Evolutionary conservation across 768 basidiomycete genomes (phyloP).

Genomic region (Termitomyces sp.): DNA sequence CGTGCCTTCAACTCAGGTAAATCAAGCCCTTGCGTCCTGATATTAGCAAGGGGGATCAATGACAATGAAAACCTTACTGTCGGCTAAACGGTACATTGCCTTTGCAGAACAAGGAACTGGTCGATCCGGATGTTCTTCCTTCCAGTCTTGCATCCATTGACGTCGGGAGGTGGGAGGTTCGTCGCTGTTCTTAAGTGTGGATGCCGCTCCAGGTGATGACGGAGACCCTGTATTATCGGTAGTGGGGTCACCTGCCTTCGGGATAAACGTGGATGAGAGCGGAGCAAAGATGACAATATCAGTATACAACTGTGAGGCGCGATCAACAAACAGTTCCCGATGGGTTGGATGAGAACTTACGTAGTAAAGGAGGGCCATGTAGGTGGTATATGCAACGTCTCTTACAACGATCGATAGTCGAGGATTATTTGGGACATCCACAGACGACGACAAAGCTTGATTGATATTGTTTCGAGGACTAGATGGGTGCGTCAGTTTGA

Average conservation of each 20-base stretch:
- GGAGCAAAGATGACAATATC: slow-evolving; percentile 84
- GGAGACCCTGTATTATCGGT: slow-evolving; percentile 21
- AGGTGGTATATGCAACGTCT: slow-evolving; percentile 45
- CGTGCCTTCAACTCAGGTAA: slow-evolving; percentile 68
- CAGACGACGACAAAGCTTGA: neutral
- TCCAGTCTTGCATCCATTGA: slow-evolving; percentile 78
- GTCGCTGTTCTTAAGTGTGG: slow-evolving; percentile 16
- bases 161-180: slow-evolving; percentile 29
- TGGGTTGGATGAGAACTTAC: slow-evolving; percentile 33
- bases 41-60: neutral
- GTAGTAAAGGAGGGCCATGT: slow-evolving; percentile 63
- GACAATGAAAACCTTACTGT: slow-evolving; percentile 47
- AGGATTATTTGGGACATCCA: neutral
- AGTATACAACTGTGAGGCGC: slow-evolving; percentile 67
- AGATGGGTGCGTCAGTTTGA: slow-evolving; percentile 18
- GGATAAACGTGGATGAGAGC: slow-evolving; percentile 63
- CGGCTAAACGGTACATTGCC: slow-evolving; percentile 79
- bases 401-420: slow-evolving; percentile 40
- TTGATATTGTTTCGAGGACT: slow-evolving; percentile 16
- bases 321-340: neutral
- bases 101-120: slow-evolving; percentile 80
- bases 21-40: slow-evolving; percentile 52
- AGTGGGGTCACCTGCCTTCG: slow-evolving; percentile 21
- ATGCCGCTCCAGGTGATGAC: slow-evolving; percentile 22
- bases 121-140: slow-evolving; percentile 50